Percentiles rank a stretch among this genome's conserved stretches.
phyloP scores from a whole-genome alignment of 306 rosid species.

The Leucaena leucocephala region DNA sequence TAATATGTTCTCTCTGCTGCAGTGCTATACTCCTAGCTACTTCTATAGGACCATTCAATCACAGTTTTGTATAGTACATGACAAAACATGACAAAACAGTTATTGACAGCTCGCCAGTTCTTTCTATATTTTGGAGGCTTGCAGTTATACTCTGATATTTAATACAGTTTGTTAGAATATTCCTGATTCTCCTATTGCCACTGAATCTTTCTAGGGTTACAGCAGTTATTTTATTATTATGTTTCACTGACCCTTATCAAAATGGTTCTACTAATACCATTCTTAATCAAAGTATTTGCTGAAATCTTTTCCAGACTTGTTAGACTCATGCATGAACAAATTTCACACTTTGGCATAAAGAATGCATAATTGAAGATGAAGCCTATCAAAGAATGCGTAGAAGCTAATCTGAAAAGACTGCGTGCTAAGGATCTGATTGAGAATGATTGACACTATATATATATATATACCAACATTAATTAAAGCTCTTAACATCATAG shows the following conservation, averaged over 20 bases:
- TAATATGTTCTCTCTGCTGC: neutral
- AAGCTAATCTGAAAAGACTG: neutral
- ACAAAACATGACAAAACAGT: neutral
- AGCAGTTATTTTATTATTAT: neutral
- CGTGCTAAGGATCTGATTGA: neutral
- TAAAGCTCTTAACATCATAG: neutral
- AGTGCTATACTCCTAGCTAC: neutral
- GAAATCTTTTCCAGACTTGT: neutral
- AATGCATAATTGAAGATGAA: neutral
- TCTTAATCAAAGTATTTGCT: neutral
- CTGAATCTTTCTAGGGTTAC: constrained; percentile 2
- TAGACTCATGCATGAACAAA: neutral
- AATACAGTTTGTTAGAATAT: neutral
- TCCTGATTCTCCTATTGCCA: neutral
- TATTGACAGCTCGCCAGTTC: neutral
- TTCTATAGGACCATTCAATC: neutral
- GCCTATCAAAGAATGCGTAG: neutral
- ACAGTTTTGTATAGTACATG: neutral
- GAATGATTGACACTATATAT: neutral
- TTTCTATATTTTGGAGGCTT: neutral
- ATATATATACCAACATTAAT: neutral
- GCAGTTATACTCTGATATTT: neutral
- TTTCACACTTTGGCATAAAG: neutral
- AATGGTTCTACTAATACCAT: neutral
- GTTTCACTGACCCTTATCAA: neutral